Conservation (phyloP, 2,329 filamentous ascomycete genomes). For the Aspergillus melleus region DNA sequence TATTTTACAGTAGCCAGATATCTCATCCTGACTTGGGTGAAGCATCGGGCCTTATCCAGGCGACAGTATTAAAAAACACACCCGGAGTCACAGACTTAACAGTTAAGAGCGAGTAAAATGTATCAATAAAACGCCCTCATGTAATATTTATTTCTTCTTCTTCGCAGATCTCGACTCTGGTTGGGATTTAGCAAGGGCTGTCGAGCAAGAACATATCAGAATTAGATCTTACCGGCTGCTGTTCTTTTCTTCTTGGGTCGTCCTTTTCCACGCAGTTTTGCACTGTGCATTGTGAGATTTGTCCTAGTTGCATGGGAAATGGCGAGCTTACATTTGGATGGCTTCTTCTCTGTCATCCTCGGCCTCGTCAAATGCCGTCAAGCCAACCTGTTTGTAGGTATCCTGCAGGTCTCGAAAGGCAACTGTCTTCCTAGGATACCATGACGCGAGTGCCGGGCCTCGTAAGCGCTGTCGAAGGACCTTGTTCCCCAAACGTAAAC, state of each 20-base stretch:
- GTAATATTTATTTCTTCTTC: constrained; percentile 28
- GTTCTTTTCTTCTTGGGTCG: constrained; percentile 86
- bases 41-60: too few species aligned
- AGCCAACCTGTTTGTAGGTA: constrained; percentile 62
- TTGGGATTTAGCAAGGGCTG: background rate
- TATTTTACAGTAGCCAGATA: too few species aligned
- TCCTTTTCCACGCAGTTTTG: constrained; percentile 80
- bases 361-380: constrained; percentile 70
- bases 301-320: constrained; percentile 1
- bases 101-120: background rate
- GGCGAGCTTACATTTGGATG: constrained; percentile 54
- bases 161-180: constrained; percentile 28
- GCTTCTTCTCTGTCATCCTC: constrained; percentile 77
- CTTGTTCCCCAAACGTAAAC: constrained; percentile 83
- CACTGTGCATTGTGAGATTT: constrained; percentile 44
- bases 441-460: constrained; percentile 79
- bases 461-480: constrained; percentile 83
- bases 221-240: constrained; percentile 37
- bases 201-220: background rate
- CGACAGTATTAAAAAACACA: too few species aligned
- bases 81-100: background rate
- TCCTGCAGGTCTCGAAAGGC: constrained; percentile 73
- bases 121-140: background rate
- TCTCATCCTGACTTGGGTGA: too few species aligned
- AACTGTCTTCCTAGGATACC: constrained; percentile 78